phyloP scores from a whole-genome alignment of 352 stramenopile species.

The Phytophthora cactorum region DNA sequence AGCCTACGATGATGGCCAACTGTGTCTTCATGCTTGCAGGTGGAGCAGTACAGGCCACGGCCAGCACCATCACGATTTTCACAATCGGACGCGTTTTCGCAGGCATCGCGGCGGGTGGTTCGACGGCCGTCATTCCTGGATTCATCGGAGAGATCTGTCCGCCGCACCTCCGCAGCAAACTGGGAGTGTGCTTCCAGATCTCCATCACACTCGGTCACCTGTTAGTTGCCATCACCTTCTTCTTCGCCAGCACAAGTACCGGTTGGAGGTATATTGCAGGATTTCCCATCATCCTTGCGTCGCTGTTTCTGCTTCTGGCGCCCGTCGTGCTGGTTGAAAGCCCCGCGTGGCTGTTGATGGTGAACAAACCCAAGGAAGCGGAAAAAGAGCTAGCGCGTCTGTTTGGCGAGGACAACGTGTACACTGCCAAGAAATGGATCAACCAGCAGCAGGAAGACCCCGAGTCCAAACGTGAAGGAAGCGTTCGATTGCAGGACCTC shows the following conservation, averaged over 20 bases:
- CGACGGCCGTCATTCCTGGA: conserved; percentile 37
- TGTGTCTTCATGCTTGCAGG: conserved; percentile 49
- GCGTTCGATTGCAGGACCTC: conserved; percentile 22
- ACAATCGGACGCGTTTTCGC: conserved; percentile 46
- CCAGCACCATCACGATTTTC: conserved; percentile 38
- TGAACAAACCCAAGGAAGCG: conserved; percentile 21
- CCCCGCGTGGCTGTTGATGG: conserved; percentile 46
- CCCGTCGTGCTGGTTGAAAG: conserved; percentile 45
- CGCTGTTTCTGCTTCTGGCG: conserved; percentile 23
- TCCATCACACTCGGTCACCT: conserved; percentile 46
- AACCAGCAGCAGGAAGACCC: conserved; percentile 24
- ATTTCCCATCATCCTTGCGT: conserved; percentile 2
- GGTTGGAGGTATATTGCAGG: conserved; percentile 63
- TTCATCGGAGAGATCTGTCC: conserved; percentile 56
- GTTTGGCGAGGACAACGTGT: conserved; percentile 38
- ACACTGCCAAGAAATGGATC: conserved; percentile 29
- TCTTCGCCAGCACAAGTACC: conserved; percentile 47
- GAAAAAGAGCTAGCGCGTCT: conserved; percentile 31
- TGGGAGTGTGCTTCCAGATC: conserved; percentile 52
- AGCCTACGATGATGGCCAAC: conserved; percentile 41
- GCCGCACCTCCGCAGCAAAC: conserved; percentile 35
- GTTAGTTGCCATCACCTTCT: conserved; percentile 52
- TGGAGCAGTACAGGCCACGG: conserved; percentile 33
- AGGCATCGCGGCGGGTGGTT: conserved; percentile 46
- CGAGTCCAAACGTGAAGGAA: conserved; percentile 20